Evolutionary conservation across 176 grass and related monocot genomes (phyloP).

Genomic region (Lolium perenne): DNA sequence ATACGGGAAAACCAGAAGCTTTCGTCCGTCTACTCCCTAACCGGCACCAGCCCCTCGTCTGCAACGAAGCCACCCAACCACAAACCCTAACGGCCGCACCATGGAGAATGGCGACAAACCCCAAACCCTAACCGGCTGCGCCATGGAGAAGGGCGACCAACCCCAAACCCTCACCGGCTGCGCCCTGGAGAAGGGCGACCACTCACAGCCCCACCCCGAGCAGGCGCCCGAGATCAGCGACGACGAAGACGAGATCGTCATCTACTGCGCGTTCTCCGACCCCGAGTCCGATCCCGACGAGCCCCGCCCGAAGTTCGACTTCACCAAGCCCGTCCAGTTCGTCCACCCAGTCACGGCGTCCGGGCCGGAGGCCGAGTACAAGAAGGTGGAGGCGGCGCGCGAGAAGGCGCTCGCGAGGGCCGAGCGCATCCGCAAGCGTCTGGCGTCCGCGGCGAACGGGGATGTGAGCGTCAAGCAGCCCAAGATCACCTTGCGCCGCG

Average conservation of each 20-base stretch:
- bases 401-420: not conserved
- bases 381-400: not conserved
- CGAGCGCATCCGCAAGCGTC: not conserved
- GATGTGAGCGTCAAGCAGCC: not conserved
- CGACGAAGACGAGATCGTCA: not conserved
- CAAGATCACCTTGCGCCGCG: not conserved
- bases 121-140: not conserved
- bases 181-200: not conserved
- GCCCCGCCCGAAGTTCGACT: slow-evolving; percentile 14
- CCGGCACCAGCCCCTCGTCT: not conserved
- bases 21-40: too few species aligned
- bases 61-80: not conserved
- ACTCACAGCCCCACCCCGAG: not conserved
- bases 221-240: not conserved
- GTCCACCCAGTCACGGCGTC: not conserved
- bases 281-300: not conserved
- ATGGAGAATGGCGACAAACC: too few species aligned
- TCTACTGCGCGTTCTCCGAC: not conserved
- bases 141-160: not conserved
- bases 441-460: not conserved
- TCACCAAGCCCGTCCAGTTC: not conserved
- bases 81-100: too few species aligned
- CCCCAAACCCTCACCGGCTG: not conserved
- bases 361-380: not conserved
- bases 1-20: not conserved